Evolutionary conservation across 768 basidiomycete species (phyloP).

Genomic region (Rhizopogon salebrosus): DNA sequence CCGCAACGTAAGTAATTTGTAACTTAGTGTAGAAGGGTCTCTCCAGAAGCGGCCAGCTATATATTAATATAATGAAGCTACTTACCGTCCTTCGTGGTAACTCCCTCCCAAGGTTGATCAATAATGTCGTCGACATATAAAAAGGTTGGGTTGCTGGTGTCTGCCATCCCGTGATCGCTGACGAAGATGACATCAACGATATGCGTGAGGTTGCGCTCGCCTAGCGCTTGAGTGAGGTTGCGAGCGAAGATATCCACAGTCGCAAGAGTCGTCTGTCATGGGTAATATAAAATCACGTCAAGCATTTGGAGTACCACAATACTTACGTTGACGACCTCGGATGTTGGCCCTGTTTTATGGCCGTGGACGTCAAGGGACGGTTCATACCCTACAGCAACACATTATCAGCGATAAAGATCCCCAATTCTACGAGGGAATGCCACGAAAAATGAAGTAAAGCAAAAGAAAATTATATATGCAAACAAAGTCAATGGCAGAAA

Average conservation of each 20-base stretch:
- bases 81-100: conserved; percentile 22
- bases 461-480: background rate
- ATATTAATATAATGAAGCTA: background rate
- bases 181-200: conserved; percentile 90
- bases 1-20: conserved; percentile 25
- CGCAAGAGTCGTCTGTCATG: conserved; percentile 51
- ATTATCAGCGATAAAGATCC: background rate
- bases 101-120: conserved; percentile 60
- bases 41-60: background rate
- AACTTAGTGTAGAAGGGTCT: conserved; percentile 8
- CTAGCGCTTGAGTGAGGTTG: conserved; percentile 58
- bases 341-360: conserved; percentile 65
- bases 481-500: no score
- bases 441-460: background rate
- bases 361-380: conserved; percentile 85
- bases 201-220: conserved; percentile 67
- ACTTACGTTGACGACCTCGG: conserved; percentile 66
- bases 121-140: conserved; percentile 76
- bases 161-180: conserved; percentile 88
- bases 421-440: background rate
- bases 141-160: conserved; percentile 71
- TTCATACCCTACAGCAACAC: conserved; percentile 57
- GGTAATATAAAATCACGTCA: background rate
- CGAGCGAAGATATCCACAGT: conserved; percentile 72
- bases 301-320: background rate